These are phyloP conservation scores for Syzygium oleosum DNA, from an alignment of 345 rosid genomes.

Conservation along the genomic window DNA sequence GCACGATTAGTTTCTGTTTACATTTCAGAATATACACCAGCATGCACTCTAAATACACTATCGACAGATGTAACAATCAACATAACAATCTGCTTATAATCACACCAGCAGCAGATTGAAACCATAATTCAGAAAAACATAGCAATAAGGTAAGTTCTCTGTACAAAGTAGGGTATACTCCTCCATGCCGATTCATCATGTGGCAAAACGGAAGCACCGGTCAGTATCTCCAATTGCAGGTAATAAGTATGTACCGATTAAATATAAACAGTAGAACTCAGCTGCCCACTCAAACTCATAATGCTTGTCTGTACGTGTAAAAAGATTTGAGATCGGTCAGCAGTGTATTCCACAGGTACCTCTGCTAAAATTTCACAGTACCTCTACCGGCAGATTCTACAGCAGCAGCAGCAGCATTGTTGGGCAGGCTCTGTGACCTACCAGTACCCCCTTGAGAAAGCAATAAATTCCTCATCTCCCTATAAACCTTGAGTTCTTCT, in stretches of 20 bases:
- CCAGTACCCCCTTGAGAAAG: constrained; percentile 28
- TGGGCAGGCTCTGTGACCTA: constrained; percentile 1
- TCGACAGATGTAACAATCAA: background rate
- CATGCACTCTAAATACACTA: background rate
- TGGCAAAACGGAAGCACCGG: background rate
- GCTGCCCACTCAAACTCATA: background rate
- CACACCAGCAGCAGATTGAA: background rate
- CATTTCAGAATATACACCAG: background rate
- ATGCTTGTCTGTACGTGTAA: background rate
- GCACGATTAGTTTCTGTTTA: background rate
- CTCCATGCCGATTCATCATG: background rate
- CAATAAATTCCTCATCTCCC: constrained; percentile 50
- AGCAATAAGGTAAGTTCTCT: background rate
- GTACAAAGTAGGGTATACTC: background rate
- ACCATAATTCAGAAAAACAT: background rate
- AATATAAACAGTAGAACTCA: background rate
- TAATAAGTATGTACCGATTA: background rate
- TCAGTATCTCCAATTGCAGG: background rate
- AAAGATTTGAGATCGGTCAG: background rate
- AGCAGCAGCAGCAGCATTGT: background rate
- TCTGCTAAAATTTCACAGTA: background rate
- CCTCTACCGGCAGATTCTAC: background rate
- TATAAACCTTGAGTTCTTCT: constrained; percentile 74
- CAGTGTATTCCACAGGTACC: background rate
- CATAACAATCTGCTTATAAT: background rate